phyloP scores from a whole-genome alignment of 1,284 basidiomycete species.

The Fomitopsis betulina region DNA sequence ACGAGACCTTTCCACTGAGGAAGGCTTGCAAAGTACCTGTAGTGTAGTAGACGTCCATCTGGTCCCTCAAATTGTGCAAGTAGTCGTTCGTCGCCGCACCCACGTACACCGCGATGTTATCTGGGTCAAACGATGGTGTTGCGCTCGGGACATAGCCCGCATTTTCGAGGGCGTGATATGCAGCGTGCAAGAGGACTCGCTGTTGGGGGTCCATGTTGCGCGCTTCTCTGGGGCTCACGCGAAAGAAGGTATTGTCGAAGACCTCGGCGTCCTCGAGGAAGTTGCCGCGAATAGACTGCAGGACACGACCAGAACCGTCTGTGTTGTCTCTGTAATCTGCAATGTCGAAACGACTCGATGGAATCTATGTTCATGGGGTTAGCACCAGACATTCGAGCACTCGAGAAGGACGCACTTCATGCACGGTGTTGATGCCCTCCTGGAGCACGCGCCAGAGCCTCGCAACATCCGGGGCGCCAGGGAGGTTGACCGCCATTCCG shows the following conservation, averaged over 20 bases:
- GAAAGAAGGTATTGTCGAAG: constrained; percentile 71
- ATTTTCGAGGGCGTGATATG: constrained; percentile 64
- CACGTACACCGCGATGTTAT: constrained; percentile 58
- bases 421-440: constrained; percentile 51
- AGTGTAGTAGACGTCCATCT: constrained; percentile 67
- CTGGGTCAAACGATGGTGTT: constrained; percentile 45
- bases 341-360: constrained; percentile 49
- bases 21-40: constrained; percentile 67
- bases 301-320: constrained; percentile 28
- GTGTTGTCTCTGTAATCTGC: constrained; percentile 31
- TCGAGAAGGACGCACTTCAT: constrained; percentile 39
- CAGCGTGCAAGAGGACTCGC: constrained; percentile 58
- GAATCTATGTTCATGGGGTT: constrained; percentile 41
- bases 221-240: constrained; percentile 67
- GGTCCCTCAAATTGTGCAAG: constrained; percentile 52
- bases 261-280: constrained; percentile 52
- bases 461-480: constrained; percentile 44
- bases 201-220: constrained; percentile 74
- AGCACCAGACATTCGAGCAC: background rate
- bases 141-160: constrained; percentile 63
- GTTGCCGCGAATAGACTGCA: constrained; percentile 57
- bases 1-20: constrained; percentile 65
- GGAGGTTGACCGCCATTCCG: constrained; percentile 66
- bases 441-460: constrained; percentile 58
- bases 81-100: constrained; percentile 70